Percentiles rank a stretch among this genome's conserved stretches.
Conservation (phyloP, 768 basidiomycete species). For the Pleurotus citrinopileatus region DNA sequence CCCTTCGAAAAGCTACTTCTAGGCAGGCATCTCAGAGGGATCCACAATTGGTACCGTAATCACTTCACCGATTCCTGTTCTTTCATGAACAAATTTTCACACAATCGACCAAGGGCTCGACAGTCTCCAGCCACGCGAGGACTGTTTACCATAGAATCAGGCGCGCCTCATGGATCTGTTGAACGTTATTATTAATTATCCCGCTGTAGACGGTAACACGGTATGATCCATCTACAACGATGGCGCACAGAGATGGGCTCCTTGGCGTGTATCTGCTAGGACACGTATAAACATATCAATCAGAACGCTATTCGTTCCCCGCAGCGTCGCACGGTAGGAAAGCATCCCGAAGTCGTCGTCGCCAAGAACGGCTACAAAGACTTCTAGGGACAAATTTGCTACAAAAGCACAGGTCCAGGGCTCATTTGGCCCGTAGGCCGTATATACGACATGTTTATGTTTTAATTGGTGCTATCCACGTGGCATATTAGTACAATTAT, state of each 20-base stretch:
- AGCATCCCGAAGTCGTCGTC: too few relatives aligned
- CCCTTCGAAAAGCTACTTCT: background rate
- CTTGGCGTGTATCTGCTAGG: background rate
- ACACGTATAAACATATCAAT: too few relatives aligned
- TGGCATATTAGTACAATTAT: conserved; percentile 6
- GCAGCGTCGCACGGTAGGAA: too few relatives aligned
- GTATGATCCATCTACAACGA: background rate
- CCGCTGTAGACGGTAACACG: too few relatives aligned
- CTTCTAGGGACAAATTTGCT: background rate
- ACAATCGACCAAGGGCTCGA: too few relatives aligned
- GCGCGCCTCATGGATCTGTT: background rate
- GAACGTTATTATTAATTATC: background rate
- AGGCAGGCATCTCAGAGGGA: background rate
- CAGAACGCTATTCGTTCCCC: too few relatives aligned
- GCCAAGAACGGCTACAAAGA: too few relatives aligned
- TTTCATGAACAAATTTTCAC: background rate
- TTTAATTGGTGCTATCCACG: conserved; percentile 8
- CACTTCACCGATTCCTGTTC: background rate
- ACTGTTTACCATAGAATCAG: too few relatives aligned
- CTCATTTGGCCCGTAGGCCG: background rate
- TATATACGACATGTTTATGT: conserved; percentile 3
- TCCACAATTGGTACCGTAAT: background rate
- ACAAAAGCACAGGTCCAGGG: background rate
- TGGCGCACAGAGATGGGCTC: too few relatives aligned
- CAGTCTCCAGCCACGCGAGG: too few relatives aligned